phyloP scores from a whole-genome alignment of 225 moss, liverwort and hornwort species.

The Climacium dendroides region DNA sequence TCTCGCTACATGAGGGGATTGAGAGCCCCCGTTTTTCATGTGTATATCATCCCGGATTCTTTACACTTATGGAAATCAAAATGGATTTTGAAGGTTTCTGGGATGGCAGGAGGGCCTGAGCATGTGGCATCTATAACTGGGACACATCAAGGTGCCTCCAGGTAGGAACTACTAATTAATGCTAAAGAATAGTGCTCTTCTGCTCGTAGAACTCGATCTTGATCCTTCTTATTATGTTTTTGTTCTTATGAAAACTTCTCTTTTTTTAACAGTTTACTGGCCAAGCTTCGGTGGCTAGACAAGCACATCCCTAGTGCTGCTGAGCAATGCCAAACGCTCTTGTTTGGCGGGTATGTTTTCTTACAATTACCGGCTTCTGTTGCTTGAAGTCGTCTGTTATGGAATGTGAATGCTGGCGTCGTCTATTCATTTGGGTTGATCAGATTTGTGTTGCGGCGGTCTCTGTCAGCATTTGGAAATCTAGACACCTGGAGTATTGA shows the following conservation, averaged over 20 bases:
- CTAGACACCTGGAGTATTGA: background rate
- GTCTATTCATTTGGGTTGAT: background rate
- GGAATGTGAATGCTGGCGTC: background rate
- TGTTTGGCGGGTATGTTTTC: conserved; percentile 63
- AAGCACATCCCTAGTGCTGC: conserved; percentile 42
- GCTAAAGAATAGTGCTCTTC: background rate
- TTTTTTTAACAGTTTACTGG: conserved; percentile 41
- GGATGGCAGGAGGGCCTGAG: conserved; percentile 64
- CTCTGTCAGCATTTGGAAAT: background rate
- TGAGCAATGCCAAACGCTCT: conserved; percentile 34
- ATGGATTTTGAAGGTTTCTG: conserved; percentile 47
- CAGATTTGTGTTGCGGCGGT: background rate
- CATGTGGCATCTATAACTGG: conserved; percentile 55
- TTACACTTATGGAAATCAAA: background rate
- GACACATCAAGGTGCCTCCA: conserved; percentile 74
- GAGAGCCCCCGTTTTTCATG: background rate
- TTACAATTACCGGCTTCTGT: background rate
- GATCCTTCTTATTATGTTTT: background rate
- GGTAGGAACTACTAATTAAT: conserved; percentile 12
- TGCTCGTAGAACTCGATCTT: background rate
- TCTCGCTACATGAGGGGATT: background rate
- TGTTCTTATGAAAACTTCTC: background rate
- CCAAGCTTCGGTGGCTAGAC: conserved; percentile 93
- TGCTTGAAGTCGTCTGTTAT: background rate
- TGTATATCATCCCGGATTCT: background rate